A percentile compares a stretch with the other conserved stretches of the same genome.
These are phyloP conservation scores for Cystobasidiaceae sp. DNA, from an alignment of 1,284 basidiomycete species.

Conservation along the genomic window DNA sequence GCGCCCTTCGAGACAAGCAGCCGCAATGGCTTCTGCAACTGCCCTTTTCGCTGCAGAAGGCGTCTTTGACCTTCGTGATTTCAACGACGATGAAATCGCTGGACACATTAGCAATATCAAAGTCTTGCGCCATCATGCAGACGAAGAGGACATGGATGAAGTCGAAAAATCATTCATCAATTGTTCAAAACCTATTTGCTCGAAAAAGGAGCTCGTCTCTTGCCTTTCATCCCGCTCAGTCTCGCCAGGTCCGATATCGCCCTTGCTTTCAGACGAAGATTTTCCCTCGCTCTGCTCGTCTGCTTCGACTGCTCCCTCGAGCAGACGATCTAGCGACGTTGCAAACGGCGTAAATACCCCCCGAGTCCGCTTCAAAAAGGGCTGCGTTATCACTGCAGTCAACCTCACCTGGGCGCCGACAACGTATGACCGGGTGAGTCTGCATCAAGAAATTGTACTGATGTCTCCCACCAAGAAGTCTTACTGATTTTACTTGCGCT, in stretches of 20 bases:
- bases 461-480: no score
- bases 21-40: slow-evolving; percentile 1
- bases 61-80: no score
- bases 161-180: slow-evolving; percentile 22
- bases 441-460: not conserved
- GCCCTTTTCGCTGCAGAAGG: no score
- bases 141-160: slow-evolving; percentile 11
- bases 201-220: slow-evolving; percentile 16
- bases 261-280: slow-evolving; percentile 28
- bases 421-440: slow-evolving; percentile 26
- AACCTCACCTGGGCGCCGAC: slow-evolving; percentile 27
- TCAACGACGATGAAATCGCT: no score
- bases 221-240: slow-evolving; percentile 18
- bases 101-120: no score
- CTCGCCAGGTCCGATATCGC: slow-evolving; percentile 28
- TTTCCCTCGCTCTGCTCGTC: slow-evolving; percentile 6
- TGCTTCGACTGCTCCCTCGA: not conserved
- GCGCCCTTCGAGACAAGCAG: not conserved
- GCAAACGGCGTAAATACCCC: not conserved
- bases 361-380: slow-evolving; percentile 26
- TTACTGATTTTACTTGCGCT: no score
- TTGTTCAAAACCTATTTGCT: slow-evolving; percentile 21
- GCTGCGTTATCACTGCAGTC: slow-evolving; percentile 28
- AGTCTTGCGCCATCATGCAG: no score
- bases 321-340: slow-evolving; percentile 8